Evolutionary conservation across 2,329 filamentous ascomycete species (phyloP), one percentile per base, ranked within the genome.

Genomic region (Phialocephala subalpina): DNA sequence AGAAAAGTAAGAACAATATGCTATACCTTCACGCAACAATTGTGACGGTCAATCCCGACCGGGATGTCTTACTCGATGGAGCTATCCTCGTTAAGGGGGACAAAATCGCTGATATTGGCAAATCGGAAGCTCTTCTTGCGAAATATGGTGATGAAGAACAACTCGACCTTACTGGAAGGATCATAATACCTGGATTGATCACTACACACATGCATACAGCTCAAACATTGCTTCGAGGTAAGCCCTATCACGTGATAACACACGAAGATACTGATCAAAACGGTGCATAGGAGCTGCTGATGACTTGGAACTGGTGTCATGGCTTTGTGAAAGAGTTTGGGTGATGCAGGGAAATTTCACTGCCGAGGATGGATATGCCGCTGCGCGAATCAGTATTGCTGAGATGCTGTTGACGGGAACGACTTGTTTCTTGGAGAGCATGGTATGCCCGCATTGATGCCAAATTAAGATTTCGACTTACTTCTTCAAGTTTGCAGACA

Each of bases 301-400:
- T 67, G 82, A 85, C 65, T 73, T 85, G 7, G 80, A 81, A 53
- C 77, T 85, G 6, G 81, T 84, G 20, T 79, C 79, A 0, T 85
- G 83, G 83, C 78, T 85, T 3, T 85, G 82, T 67, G 82, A 84
- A 67, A 75, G 79, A 1, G 83, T 84, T 49, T 85, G 83, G 83
- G 79, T 80, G 9, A 73, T 83, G 3, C 79, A 83, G 71, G 79
- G 79, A 0, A 79, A 79, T 55, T 82, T 82, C 70, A 81, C 78
- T 0, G 73, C 75, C 2, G 78, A 79, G 38, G 82, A 85, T 73
- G 83, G 82, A 20, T 84, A 84, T 70, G 78, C 80, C 3, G 82
- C 83, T 5, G 82, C 81, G 1, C 73, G 80, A 6, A 73, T 84
- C 45, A 83, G 79, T 22, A 83, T 85, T 45, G 82, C 80, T 0